Evolutionary conservation across 2,329 filamentous ascomycete species (phyloP), one percentile per base, ranked within the genome.

Genomic region (Seiridium cupressi): DNA sequence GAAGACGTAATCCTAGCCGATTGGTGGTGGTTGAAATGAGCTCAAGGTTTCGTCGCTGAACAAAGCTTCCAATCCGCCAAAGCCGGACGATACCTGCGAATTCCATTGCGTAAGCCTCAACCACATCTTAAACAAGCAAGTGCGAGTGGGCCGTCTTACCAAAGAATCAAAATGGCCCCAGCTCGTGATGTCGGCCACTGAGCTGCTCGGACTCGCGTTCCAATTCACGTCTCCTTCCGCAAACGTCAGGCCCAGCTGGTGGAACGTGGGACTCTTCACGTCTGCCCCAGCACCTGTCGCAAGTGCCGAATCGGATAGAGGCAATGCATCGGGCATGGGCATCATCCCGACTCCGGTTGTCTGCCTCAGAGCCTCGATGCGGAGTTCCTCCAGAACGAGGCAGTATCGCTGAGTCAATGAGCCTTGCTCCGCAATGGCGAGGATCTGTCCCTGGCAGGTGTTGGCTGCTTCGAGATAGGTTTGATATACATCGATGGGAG

Each of bases 121-220:
- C n/a, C 26, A 46, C 44, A 18, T 13, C 1, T 46, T 2, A 13
- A 46, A 2, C 6, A 18, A 46, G 26, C 10, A 51, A 11, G 32
- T 40, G 10, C 9, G 10, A 35, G 11, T 4, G 13, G 35, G 34
- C n/a, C 35, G 26, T 42, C 51, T 9, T 55, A 70, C 64, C 64
- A 70, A 65, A 6, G 65, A 65, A 13, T 63, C 65, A 47, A 70
- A 70, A 44, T 69, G 66, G n/a, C 64, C 68, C 68, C 68, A 69
- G 13, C 64, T 66, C 7, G 67, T 60, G 55, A 58, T 63, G 47
- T 69, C 66, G 11, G 65, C 18, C 40, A 61, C 47, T 40, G 56
- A 53, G 4, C 51, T 61, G 38, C 53, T 55, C 34, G 60, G 61
- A 36, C 61, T 63, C 36, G 51, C 61, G 13, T 63, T 57, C 44